Percentiles rank a stretch among this genome's conserved stretches.
These are phyloP conservation scores for Pichia pseudocactophila DNA, from an alignment of 805 yeast genomes.

Conservation along the genomic window DNA sequence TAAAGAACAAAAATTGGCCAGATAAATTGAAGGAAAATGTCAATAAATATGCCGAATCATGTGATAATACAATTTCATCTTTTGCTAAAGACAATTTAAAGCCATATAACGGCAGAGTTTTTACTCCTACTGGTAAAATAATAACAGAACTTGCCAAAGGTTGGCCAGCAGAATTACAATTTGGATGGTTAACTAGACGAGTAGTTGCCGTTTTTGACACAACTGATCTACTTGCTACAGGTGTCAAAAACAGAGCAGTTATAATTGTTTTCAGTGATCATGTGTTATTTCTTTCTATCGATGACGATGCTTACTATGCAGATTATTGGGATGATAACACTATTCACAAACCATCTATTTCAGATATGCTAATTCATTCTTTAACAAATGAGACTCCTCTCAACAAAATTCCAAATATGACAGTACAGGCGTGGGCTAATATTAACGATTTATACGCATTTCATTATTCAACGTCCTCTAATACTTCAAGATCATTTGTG, in stretches of 20 bases:
- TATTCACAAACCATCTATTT: conserved; percentile 45
- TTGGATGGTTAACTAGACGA: conserved; percentile 81
- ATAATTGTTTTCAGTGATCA: conserved; percentile 77
- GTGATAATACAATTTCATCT: conserved; percentile 65
- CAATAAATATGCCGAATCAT: conserved; percentile 39
- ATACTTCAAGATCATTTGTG: conserved; percentile 13
- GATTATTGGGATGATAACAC: conserved; percentile 12
- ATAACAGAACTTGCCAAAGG: conserved; percentile 73
- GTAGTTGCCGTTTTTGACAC: conserved; percentile 66
- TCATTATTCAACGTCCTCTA: conserved; percentile 28
- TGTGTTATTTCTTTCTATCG: conserved; percentile 52
- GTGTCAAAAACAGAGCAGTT: conserved; percentile 37
- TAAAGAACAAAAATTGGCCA: conserved; percentile 40
- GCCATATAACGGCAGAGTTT: conserved; percentile 55
- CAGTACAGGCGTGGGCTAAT: conserved; percentile 59
- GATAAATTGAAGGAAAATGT: conserved; percentile 22
- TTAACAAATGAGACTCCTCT: conserved; percentile 79
- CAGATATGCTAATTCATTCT: conserved; percentile 86
- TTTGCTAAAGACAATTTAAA: conserved; percentile 54
- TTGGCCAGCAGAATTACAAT: conserved; percentile 84
- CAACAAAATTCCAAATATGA: conserved; percentile 52
- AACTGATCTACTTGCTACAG: conserved; percentile 18
- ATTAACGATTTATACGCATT: conserved; percentile 48
- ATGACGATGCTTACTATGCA: conserved; percentile 34
- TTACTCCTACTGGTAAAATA: conserved; percentile 87